phyloP scores from a whole-genome alignment of 1,284 basidiomycete species.

The Leccinum pseudoinsigne region DNA sequence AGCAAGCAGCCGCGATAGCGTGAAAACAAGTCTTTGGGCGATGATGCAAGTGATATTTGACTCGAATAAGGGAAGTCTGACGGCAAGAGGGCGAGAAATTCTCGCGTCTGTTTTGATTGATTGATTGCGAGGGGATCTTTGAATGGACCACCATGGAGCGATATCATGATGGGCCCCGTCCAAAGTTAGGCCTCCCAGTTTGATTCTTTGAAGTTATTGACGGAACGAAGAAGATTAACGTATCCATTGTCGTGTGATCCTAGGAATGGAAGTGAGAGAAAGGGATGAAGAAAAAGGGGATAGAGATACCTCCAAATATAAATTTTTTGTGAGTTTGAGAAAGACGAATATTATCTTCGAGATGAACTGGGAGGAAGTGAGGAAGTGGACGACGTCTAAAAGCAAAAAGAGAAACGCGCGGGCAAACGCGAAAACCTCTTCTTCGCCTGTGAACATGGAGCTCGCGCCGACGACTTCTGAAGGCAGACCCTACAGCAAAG shows the following conservation, averaged over 20 bases:
- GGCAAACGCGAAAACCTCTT: slow-evolving; percentile 94
- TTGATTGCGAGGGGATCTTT: slow-evolving; percentile 49
- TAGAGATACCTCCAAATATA: slow-evolving; percentile 55
- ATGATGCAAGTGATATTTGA: slow-evolving; percentile 36
- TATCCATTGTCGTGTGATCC: slow-evolving; percentile 79
- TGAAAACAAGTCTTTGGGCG: slow-evolving; percentile 38
- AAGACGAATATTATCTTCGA: slow-evolving; percentile 60
- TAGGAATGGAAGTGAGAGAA: slow-evolving; percentile 22
- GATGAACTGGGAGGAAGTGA: slow-evolving; percentile 43
- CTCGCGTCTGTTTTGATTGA: slow-evolving; percentile 48
- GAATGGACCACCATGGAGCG: neutral
- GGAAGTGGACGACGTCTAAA: neutral
- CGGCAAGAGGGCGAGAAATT: slow-evolving; percentile 43
- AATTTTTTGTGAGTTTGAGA: slow-evolving; percentile 63
- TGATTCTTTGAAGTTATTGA: slow-evolving; percentile 28
- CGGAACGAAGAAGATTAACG: slow-evolving; percentile 57
- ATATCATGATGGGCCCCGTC: slow-evolving; percentile 16
- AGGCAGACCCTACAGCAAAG: slow-evolving; percentile 66
- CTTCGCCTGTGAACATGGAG: slow-evolving; percentile 91
- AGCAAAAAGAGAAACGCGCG: slow-evolving; percentile 54
- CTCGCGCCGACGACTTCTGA: slow-evolving; percentile 74
- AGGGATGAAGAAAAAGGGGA: slow-evolving; percentile 3
- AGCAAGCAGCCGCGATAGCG: slow-evolving; percentile 51
- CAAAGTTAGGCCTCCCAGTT: neutral
- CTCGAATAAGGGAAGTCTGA: slow-evolving; percentile 36